Percentiles rank a stretch among this genome's conserved stretches.
Evolutionary conservation across 371 early-diverging fungal genomes (phyloP).

Genomic region (Zychaea mexicana): DNA sequence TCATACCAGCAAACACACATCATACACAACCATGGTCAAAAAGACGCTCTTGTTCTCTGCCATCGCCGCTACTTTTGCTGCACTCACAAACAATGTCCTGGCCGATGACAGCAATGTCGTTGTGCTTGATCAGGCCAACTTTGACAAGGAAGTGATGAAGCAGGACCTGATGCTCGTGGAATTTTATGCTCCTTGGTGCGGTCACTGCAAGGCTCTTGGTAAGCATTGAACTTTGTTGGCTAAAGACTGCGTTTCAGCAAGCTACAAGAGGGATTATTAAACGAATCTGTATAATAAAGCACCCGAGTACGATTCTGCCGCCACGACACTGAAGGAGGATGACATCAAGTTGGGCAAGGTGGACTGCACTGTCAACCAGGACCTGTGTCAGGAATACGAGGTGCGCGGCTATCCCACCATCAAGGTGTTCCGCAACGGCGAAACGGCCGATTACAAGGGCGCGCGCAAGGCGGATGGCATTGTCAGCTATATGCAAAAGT

Average conservation of each 20-base stretch:
- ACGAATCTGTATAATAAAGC: slow-evolving; percentile 42
- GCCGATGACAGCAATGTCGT: slow-evolving; percentile 68
- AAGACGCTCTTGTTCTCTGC: slow-evolving; percentile 42
- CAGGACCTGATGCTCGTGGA: slow-evolving; percentile 85
- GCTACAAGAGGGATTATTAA: too few relatives aligned
- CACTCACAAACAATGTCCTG: slow-evolving; percentile 38
- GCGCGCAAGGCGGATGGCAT: slow-evolving; percentile 83
- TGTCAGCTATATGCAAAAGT: slow-evolving; percentile 90
- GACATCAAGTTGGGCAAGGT: slow-evolving; percentile 87
- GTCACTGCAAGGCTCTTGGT: slow-evolving; percentile 89
- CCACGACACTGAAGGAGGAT: slow-evolving; percentile 73
- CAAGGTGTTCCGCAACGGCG: slow-evolving; percentile 84
- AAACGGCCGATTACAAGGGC: slow-evolving; percentile 76
- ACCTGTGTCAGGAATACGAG: slow-evolving; percentile 78
- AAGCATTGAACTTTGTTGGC: slow-evolving; percentile 14
- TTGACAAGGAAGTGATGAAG: slow-evolving; percentile 58
- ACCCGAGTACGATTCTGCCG: slow-evolving; percentile 92
- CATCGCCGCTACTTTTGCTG: slow-evolving; percentile 42
- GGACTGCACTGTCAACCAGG: slow-evolving; percentile 90
- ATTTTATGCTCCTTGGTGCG: slow-evolving; percentile 97
- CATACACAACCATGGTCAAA: slow-evolving; percentile 40
- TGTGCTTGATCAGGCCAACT: slow-evolving; percentile 68
- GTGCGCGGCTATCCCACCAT: slow-evolving; percentile 94
- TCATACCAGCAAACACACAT: background rate
- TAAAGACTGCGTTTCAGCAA: too few relatives aligned